Conservation (phyloP, 2,329 filamentous ascomycete species). For the Aureobasidium sp. region DNA sequence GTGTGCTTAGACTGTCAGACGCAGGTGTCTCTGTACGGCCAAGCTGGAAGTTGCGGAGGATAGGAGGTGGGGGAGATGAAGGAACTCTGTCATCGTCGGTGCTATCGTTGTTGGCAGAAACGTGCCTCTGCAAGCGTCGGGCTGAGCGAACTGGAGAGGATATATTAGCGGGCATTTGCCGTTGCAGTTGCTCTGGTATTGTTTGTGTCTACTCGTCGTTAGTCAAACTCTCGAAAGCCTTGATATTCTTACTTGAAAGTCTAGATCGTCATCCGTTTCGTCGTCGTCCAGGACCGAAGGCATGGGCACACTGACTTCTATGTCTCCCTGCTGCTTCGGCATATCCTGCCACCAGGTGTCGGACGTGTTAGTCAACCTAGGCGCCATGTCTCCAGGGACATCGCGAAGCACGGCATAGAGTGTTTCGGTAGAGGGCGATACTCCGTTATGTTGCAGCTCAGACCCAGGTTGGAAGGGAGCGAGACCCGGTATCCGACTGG, state of each 20-base stretch:
- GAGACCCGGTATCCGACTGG: conserved; percentile 45
- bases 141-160: not conserved
- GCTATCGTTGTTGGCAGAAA: not conserved
- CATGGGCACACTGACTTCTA: conserved; percentile 1
- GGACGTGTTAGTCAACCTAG: not conserved
- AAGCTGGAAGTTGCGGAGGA: not conserved
- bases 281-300: not conserved
- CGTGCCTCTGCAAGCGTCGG: not conserved
- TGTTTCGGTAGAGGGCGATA: not conserved
- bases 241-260: not conserved
- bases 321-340: not conserved
- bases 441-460: not conserved
- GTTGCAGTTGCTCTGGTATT: conserved; percentile 4
- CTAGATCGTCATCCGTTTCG: conserved; percentile 8
- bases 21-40: not conserved
- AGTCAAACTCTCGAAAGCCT: not conserved
- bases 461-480: conserved; percentile 18
- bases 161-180: conserved; percentile 6
- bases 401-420: not conserved
- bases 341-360: conserved; percentile 3
- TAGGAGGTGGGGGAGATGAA: not conserved
- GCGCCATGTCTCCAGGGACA: not conserved
- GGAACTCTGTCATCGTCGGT: not conserved
- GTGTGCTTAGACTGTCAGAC: not conserved
- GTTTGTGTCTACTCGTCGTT: not conserved